Base-by-base conservation (phyloP, 805 yeast genomes). In the Saccharomycopsis malanga region DNA sequence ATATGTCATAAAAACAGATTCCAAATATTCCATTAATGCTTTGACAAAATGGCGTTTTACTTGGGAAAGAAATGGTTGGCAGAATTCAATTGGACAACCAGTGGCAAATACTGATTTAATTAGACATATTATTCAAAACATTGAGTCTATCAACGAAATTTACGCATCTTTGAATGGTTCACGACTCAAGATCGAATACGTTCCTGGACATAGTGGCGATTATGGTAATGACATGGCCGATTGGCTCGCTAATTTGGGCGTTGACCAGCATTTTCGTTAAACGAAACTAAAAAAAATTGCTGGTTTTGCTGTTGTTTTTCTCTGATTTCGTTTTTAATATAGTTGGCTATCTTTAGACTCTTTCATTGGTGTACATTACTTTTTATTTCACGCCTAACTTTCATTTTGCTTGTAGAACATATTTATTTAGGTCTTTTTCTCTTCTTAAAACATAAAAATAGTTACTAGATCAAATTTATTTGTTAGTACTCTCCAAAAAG, bases 141-240 rank as follows among this genome's bases (percentile, higher is more conserved):
- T 82, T 15, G 66, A 70, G 29, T 48, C 56, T 0, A 61, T 62
- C 39, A 74, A 73, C 47, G 42, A 51, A 12, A n/a, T 52, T 0
- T 59, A 59, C 43, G 32, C 53, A 3, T 53, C 18, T 9, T n/a
- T 17, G 17, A 35, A 59, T 5, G 64, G 67, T 55, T 68, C 66
- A 1, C 46, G 61, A 0, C 65, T 86, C 22, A 58, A 63, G 3
- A 58, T 87, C 23, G 61, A 58, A 3, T 79, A 91, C 68, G 91
- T 87, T 4, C 69, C 65, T 48, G 96, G 91, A 0, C 96, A 89
- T 61, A 62, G 69, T 15, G 89, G 86, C 1, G 63, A 67, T 32
- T 61, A 57, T 10, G 96, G 96, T 0, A 89, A 88, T 58, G 87
- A 79, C 51, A 68, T 60, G 57, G 96, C 96, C 0, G 96, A 88